A percentile compares a stretch with the other conserved stretches of the same genome.
These are phyloP conservation scores for Pythium utonaiense DNA, from an alignment of 352 stramenopile species.

Conservation along the genomic window DNA sequence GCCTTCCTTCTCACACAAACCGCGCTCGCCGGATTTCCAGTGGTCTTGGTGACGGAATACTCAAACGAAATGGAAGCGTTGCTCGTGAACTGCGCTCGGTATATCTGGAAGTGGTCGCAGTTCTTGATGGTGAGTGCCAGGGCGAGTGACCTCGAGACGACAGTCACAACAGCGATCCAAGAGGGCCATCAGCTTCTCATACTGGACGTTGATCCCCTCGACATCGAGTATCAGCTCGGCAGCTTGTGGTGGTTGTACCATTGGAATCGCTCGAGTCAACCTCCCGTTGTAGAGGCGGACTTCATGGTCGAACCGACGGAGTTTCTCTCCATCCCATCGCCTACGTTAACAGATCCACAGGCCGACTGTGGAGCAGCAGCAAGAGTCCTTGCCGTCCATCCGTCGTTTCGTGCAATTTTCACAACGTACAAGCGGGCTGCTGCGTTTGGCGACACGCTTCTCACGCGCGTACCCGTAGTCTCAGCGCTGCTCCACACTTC, in stretches of 20 bases:
- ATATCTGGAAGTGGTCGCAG: constrained; percentile 41
- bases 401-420: constrained; percentile 42
- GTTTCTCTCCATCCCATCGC: neutral
- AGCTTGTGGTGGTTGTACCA: constrained; percentile 28
- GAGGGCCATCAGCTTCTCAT: constrained; percentile 56
- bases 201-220: constrained; percentile 45
- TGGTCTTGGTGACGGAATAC: constrained; percentile 45
- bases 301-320: neutral
- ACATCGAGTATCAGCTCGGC: constrained; percentile 23
- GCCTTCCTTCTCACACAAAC: constrained; percentile 33
- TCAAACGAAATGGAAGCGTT: constrained; percentile 37
- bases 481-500: constrained; percentile 25
- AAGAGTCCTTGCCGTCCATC: constrained; percentile 30
- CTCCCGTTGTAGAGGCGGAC: neutral
- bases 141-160: constrained; percentile 31
- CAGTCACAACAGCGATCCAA: constrained; percentile 31
- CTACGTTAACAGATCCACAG: neutral
- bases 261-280: constrained; percentile 16
- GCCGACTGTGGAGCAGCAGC: neutral
- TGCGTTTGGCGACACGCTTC: constrained; percentile 40
- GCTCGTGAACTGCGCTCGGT: constrained; percentile 34
- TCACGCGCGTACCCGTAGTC: constrained; percentile 30
- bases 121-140: constrained; percentile 40
- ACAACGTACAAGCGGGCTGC: constrained; percentile 25
- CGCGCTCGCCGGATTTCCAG: constrained; percentile 22